A percentile compares a stretch with the other conserved stretches of the same genome.
Evolutionary conservation across 2,329 filamentous ascomycete genomes (phyloP).

Genomic region (Fonsecaea monophora): DNA sequence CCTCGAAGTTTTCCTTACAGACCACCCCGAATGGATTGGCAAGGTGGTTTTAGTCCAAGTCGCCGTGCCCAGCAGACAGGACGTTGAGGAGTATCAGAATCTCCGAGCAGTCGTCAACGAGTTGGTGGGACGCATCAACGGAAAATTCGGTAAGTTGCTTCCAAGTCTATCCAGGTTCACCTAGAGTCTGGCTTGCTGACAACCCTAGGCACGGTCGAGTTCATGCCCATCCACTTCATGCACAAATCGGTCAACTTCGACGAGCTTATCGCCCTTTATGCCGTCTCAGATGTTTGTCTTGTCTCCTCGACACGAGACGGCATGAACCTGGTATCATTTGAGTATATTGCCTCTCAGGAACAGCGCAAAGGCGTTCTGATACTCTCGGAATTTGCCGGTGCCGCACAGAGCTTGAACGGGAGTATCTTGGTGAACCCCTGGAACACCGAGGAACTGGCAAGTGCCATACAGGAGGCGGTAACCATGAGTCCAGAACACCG

Average conservation of each 20-base stretch:
- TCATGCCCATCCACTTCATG: constrained; percentile 98
- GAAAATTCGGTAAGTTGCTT: constrained; percentile 73
- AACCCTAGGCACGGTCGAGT: constrained; percentile 79
- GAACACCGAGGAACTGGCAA: constrained; percentile 95
- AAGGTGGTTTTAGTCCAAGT: constrained; percentile 97
- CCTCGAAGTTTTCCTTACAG: constrained; percentile 93
- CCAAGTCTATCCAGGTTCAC: background rate
- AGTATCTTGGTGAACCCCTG: constrained; percentile 96
- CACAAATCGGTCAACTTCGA: constrained; percentile 96
- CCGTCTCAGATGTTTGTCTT: constrained; percentile 88
- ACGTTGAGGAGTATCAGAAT: constrained; percentile 98
- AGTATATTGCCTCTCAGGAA: constrained; percentile 94
- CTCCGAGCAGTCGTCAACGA: constrained; percentile 95
- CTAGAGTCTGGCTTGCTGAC: constrained; percentile 28
- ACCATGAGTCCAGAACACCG: constrained; percentile 93
- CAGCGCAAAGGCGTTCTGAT: constrained; percentile 93
- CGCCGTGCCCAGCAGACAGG: constrained; percentile 89
- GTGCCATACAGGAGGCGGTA: constrained; percentile 93
- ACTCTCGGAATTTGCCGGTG: constrained; percentile 94
- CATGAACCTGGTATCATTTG: constrained; percentile 98
- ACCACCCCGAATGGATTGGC: constrained; percentile 97
- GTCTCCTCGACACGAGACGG: constrained; percentile 96
- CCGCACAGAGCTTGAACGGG: constrained; percentile 91
- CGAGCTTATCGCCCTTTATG: constrained; percentile 91
- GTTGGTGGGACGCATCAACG: constrained; percentile 94